phyloP scores from a whole-genome alignment of 768 basidiomycete genomes.

The Crassisporium funariophilum region DNA sequence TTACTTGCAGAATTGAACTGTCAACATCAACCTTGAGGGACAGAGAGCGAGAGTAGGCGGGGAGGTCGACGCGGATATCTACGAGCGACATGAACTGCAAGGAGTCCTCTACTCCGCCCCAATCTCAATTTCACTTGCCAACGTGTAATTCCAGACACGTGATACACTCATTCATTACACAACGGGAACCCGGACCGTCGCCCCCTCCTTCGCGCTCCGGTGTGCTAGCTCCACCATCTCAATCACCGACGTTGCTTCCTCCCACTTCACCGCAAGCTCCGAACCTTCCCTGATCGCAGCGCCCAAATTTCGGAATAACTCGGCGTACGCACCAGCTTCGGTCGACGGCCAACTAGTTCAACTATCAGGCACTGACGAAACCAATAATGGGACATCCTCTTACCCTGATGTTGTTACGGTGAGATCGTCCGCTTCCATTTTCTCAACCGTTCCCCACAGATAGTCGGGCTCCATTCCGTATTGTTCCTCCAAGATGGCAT shows the following conservation, averaged over 20 bases:
- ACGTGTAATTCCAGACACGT: slow-evolving; percentile 33
- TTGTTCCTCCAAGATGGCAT: slow-evolving; percentile 41
- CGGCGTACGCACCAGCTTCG: slow-evolving; percentile 58
- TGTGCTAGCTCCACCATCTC: slow-evolving; percentile 78
- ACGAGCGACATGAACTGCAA: slow-evolving; percentile 41
- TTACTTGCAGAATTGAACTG: slow-evolving; percentile 62
- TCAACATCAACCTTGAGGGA: slow-evolving; percentile 47
- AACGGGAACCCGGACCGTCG: slow-evolving; percentile 35
- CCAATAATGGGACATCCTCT: slow-evolving; percentile 12
- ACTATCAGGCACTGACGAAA: slow-evolving; percentile 4
- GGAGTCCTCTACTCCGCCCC: background rate
- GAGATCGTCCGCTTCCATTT: slow-evolving; percentile 48
- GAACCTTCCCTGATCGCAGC: slow-evolving; percentile 57
- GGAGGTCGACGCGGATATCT: slow-evolving; percentile 70
- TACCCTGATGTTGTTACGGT: slow-evolving; percentile 40
- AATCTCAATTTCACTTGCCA: slow-evolving; percentile 6
- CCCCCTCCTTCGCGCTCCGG: slow-evolving; percentile 63
- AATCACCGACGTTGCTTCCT: slow-evolving; percentile 70
- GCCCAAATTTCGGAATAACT: slow-evolving; percentile 68
- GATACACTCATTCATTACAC: slow-evolving; percentile 13
- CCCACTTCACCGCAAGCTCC: slow-evolving; percentile 67
- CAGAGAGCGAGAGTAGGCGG: slow-evolving; percentile 74
- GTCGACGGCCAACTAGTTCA: slow-evolving; percentile 61
- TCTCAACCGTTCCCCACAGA: slow-evolving; percentile 66
- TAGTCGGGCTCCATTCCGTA: slow-evolving; percentile 67